These are phyloP conservation scores for Diaporthe citriasiana DNA, from an alignment of 2,329 filamentous ascomycete species.

Conservation along the genomic window DNA sequence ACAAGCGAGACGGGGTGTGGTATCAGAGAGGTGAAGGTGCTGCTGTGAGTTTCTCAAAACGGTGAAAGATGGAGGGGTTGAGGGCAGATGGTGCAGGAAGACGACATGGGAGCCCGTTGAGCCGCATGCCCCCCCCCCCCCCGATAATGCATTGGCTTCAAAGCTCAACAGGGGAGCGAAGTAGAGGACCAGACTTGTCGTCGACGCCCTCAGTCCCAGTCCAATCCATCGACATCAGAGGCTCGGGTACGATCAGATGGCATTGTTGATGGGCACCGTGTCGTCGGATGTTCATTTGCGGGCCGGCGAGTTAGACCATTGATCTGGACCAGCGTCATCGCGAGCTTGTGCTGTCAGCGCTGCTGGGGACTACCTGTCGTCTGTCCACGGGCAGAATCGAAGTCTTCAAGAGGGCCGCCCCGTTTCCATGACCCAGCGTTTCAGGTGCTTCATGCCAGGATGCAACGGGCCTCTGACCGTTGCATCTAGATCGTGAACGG, in stretches of 20 bases:
- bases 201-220: slow-evolving; percentile 4
- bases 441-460: slow-evolving; percentile 26
- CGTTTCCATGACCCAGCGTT: slow-evolving; percentile 20
- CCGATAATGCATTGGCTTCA: slow-evolving; percentile 25
- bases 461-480: slow-evolving; percentile 3
- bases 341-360: not conserved
- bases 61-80: not conserved
- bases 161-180: not conserved
- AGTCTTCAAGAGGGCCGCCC: not conserved
- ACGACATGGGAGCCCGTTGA: slow-evolving; percentile 14
- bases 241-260: not conserved
- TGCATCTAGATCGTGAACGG: slow-evolving; percentile 20
- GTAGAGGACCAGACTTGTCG: not conserved
- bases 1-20: slow-evolving; percentile 22
- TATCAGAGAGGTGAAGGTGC: not conserved
- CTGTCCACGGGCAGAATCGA: not conserved
- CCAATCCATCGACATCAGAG: not conserved
- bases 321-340: not conserved
- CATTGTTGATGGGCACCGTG: not conserved
- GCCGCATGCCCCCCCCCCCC: slow-evolving; percentile 1
- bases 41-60: not conserved
- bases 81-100: not conserved
- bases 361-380: slow-evolving; percentile 10
- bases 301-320: slow-evolving; percentile 14
- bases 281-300: not conserved